Conservation (phyloP, 176 grass and related monocot genomes). For the Oryza longistaminata region DNA sequence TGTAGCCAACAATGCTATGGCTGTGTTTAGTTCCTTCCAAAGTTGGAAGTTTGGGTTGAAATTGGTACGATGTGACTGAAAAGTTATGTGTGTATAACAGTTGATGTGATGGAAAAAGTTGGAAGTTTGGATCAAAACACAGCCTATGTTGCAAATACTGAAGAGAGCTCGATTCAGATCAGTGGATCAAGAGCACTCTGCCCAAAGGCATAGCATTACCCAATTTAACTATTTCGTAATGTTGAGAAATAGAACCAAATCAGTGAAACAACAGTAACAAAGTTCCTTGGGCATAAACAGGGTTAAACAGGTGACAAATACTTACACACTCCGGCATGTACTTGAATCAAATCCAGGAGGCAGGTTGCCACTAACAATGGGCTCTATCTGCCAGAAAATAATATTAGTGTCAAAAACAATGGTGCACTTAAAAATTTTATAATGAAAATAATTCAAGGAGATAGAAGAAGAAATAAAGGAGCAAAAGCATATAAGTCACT, state of each 20-base stretch:
- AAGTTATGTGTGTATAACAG: too few relatives aligned
- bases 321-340: slow-evolving; percentile 98
- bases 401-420: slow-evolving; percentile 43
- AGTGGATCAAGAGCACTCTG: not conserved
- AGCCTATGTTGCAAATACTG: slow-evolving; percentile 9
- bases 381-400: slow-evolving; percentile 86
- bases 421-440: slow-evolving; percentile 22
- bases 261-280: not conserved
- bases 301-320: slow-evolving; percentile 39
- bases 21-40: too few relatives aligned
- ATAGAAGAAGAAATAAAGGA: slow-evolving; percentile 10
- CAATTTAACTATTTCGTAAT: slow-evolving; percentile 15
- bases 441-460: slow-evolving; percentile 28
- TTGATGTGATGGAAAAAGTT: too few relatives aligned
- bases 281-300: slow-evolving; percentile 20
- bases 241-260: not conserved
- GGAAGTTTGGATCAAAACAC: too few relatives aligned
- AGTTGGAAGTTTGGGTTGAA: too few relatives aligned
- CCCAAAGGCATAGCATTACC: not conserved
- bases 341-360: slow-evolving; percentile 98
- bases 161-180: not conserved
- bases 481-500: not conserved
- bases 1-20: not conserved
- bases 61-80: too few relatives aligned
- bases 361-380: slow-evolving; percentile 93